Base-by-base conservation (phyloP, 768 basidiomycete species). In the Pleurotus tuoliensis region DNA sequence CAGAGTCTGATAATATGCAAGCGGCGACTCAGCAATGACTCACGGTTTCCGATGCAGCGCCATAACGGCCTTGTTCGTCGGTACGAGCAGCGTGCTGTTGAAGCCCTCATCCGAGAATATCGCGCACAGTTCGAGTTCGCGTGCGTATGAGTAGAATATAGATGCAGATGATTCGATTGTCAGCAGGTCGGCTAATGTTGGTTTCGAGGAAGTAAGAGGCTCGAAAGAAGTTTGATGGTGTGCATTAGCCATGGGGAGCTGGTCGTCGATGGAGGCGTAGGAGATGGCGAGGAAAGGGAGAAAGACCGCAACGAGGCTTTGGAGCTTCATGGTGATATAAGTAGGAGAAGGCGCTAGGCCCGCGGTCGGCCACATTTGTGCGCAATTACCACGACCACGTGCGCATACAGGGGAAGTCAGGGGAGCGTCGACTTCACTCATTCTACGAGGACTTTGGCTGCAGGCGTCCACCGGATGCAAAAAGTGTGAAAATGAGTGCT, bases 51-150 rank as follows among this genome's bases (percentile, higher is more conserved):
- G 73, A 2, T 84, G 68, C 53, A 94, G 72, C 3, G 86, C 85
- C 82, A 93, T 91, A 13, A 94, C 83, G 7, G 92, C 93, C 68
- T 87, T 90, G 70, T 96, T 94, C 22, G 88, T 90, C 0, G 93
- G 93, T 4, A 87, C 92, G 43, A 96, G 77, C 8, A 95, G 52
- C 0, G 92, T 92, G 55, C 74, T 69, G 5, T 69, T 74, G 1
- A 64, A 56, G n/a, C 56, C 55, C 5, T 65, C 55, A 34, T 77
- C 71, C 15, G 68, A 65, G 49, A 93, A 79, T 8, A 76, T 72
- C 27, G 66, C 63, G 65, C 84, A 86, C n/a, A 87, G 61, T 61
- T 82, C 76, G 1, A 85, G 73, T 63, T 92, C 90, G 5, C 90
- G 79, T 3, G 89, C 87, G 66, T 93, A 93, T 0, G 87, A 84